Evolutionary conservation across 768 basidiomycete species (phyloP).

Genomic region (Phaffia australis): DNA sequence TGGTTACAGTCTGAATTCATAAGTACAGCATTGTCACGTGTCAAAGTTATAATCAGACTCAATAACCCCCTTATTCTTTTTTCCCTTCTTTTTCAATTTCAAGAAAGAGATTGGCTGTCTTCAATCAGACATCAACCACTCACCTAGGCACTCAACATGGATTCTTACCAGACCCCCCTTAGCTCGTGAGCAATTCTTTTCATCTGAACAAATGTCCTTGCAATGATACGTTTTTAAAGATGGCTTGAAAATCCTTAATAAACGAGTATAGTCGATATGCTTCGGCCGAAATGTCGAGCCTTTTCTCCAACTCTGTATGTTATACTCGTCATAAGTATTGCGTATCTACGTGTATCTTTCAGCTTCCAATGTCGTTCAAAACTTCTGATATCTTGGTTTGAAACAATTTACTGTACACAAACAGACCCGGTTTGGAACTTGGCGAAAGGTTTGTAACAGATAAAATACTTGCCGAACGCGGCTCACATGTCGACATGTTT

Average conservation of each 20-base stretch:
- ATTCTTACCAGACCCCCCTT: slow-evolving; percentile 40
- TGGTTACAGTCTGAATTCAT: too few species aligned
- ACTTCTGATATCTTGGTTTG: slow-evolving; percentile 1
- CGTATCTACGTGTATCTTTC: not conserved
- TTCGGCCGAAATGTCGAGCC: slow-evolving; percentile 93
- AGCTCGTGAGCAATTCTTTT: slow-evolving; percentile 33
- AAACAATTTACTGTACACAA: not conserved
- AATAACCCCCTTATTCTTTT: too few species aligned
- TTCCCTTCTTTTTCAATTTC: too few species aligned
- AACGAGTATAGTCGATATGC: slow-evolving; percentile 72
- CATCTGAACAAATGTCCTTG: not conserved
- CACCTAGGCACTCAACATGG: slow-evolving; percentile 29
- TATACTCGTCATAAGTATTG: too few species aligned
- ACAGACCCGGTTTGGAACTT: slow-evolving; percentile 88
- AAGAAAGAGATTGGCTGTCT: too few species aligned
- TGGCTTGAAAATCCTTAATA: slow-evolving; percentile 4
- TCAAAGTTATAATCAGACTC: too few species aligned
- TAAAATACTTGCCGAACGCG: not conserved
- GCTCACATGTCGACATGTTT: not conserved
- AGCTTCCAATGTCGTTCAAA: not conserved
- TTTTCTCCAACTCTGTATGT: slow-evolving; percentile 86
- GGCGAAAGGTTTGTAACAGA: slow-evolving; percentile 49
- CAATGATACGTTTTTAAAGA: too few species aligned
- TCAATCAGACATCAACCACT: too few species aligned
- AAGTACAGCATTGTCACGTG: too few species aligned